These are phyloP conservation scores for Ascochyta fabae DNA, from an alignment of 2,329 filamentous ascomycete genomes.

Conservation along the genomic window DNA sequence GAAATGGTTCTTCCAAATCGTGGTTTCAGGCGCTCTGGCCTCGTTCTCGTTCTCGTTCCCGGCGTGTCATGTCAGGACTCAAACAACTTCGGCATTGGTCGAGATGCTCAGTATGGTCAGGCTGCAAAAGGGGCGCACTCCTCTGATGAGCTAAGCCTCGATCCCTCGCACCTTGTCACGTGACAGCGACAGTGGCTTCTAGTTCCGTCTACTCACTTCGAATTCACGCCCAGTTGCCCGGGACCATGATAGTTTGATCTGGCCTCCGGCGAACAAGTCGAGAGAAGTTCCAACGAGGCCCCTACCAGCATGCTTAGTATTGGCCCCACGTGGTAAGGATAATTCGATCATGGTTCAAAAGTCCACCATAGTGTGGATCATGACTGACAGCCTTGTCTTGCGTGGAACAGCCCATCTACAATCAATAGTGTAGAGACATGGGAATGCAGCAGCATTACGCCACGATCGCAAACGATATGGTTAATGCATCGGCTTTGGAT, in stretches of 20 bases:
- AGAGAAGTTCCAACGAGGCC: neutral
- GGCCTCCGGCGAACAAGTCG: neutral
- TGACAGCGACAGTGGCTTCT: neutral
- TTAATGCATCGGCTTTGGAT: neutral
- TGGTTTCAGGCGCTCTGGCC: neutral
- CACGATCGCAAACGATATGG: neutral
- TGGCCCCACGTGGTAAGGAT: conserved; percentile 6
- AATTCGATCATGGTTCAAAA: neutral
- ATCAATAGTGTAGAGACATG: neutral
- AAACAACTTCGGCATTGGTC: neutral
- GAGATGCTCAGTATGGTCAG: neutral
- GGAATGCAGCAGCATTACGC: conserved; percentile 5
- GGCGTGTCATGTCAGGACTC: neutral
- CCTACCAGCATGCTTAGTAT: neutral
- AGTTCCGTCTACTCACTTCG: neutral
- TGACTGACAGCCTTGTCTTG: neutral
- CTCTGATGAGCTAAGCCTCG: neutral
- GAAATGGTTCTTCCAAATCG: conserved; percentile 17
- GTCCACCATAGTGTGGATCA: neutral
- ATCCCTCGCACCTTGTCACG: neutral
- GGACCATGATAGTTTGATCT: neutral
- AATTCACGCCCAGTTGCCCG: neutral
- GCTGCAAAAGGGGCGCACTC: neutral
- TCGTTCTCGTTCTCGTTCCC: neutral
- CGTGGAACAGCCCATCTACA: neutral